Evolutionary conservation across 2,329 filamentous ascomycete genomes (phyloP), one percentile per base, ranked within the genome.

Genomic region (Fusarium sp.): DNA sequence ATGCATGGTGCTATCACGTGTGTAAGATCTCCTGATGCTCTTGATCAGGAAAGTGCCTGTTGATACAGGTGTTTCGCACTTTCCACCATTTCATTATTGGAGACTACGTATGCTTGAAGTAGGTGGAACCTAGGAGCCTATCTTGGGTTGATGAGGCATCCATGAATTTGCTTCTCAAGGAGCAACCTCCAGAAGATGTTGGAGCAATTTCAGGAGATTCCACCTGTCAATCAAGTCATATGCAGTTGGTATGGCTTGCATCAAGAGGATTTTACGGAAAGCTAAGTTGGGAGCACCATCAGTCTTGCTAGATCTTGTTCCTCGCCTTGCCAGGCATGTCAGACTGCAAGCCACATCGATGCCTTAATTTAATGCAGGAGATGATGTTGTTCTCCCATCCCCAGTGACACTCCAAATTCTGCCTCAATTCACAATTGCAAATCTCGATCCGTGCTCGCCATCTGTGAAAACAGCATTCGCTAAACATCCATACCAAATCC

Each of bases 21-120:
- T 61, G 17, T 15, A 54, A 51, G 28, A 73, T 72, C 68, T 73
- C 59, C 68, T 70, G 65, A 70, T 68, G 17, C 24, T 40, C n/a
- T 17, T 21, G 22, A 22, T 15, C 10, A 24, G 40, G 38, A 8
- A 47, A 26, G 39, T n/a, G 15, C 13, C 24, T 42, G 24, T 31
- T 14, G 6, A 19, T 43, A 22, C 21, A 40, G 26, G 28, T 40
- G 34, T 42, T 31, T 50, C 31, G 44, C 38, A 19, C 44, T 33
- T 38, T 53, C 24, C 17, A n/a, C 4, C 22, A 22, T 43, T 54
- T 49, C 38, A 60, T 28, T 22, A 54, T 22, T 34, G n/a, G 45
- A 42, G n/a, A 21, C 19, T 33, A 28, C 17, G 33, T 33, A 28
- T 26, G 33, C 42, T 9, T 26, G 10, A 26, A 44, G 17, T n/a